A percentile compares a stretch with the other conserved stretches of the same genome.
Conservation (phyloP, 805 yeast species). For the Saturnispora bothae region DNA sequence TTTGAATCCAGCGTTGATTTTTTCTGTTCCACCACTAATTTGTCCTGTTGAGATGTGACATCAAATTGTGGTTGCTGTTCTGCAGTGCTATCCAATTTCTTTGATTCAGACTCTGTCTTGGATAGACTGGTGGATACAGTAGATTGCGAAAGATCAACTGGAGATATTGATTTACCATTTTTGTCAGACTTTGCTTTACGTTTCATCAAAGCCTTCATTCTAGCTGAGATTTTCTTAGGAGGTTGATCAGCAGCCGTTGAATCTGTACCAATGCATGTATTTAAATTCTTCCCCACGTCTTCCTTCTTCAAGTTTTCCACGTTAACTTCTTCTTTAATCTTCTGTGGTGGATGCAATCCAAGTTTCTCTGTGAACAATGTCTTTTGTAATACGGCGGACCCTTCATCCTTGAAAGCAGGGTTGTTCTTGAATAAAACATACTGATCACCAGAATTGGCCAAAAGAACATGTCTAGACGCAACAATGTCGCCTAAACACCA, state of each 20-base stretch:
- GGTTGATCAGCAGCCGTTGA: background rate
- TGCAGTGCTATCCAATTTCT: slow-evolving; percentile 44
- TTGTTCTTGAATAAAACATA: slow-evolving; percentile 15
- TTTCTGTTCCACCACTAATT: slow-evolving; percentile 75
- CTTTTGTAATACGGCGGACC: slow-evolving; percentile 18
- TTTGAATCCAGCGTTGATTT: slow-evolving; percentile 37
- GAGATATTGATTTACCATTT: slow-evolving; percentile 28
- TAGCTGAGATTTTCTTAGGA: slow-evolving; percentile 41
- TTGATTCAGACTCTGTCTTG: slow-evolving; percentile 50
- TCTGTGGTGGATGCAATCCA: slow-evolving; percentile 19
- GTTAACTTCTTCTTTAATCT: background rate
- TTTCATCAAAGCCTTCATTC: slow-evolving; percentile 90
- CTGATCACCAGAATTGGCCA: slow-evolving; percentile 53
- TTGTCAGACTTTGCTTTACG: slow-evolving; percentile 74
- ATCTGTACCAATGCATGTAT: background rate
- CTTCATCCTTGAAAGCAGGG: slow-evolving; percentile 6
- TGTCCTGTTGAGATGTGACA: slow-evolving; percentile 71
- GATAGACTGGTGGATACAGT: slow-evolving; percentile 45
- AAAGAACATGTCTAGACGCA: slow-evolving; percentile 41
- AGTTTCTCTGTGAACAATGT: slow-evolving; percentile 23
- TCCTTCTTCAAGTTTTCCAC: slow-evolving; percentile 13
- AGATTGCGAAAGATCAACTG: slow-evolving; percentile 64
- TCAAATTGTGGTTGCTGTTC: slow-evolving; percentile 19
- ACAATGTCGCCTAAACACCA: slow-evolving; percentile 42
- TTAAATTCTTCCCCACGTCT: slow-evolving; percentile 1